Evolutionary conservation across 495 filamentous ascomycete species (phyloP), one percentile per base, ranked within the genome.

Genomic region (Aspergillus baeticus): DNA sequence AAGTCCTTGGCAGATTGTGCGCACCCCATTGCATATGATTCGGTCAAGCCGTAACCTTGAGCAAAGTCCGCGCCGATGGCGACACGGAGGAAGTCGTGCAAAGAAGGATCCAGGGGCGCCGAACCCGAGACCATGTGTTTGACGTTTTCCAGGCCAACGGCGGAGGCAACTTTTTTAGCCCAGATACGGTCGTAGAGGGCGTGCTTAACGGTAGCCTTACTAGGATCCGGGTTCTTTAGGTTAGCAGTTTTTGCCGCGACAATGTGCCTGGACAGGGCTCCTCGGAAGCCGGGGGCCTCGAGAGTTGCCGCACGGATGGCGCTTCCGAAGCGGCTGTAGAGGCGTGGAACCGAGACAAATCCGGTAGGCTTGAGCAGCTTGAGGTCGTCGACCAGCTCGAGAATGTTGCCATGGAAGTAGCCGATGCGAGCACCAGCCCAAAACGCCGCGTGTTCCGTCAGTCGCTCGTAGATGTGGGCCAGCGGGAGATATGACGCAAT

Each of bases 31-130:
- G 92, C 90, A 65, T 97, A 98, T n/a, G 92, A 87, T 72, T 98
- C 94, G 5, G 95, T 97, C 60, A 98, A 77, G 39, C 94, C 94
- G 68, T 95, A 98, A 43, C 94, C 94, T 76, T 98, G 93, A 20
- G 84, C 63, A 63, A 98, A 87, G 64, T 88, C 77, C 66, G 88
- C 91, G 34, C 83, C 87, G 52, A 94, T 87, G 37, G 87, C 86
- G 34, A 90, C 83, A 23, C 94, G 89, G 35, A 98, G 83, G 77
- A 97, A 96, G 67, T 88, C 80, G 57, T 97, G 91, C 13, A 98
- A 81, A 11, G 81, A 80, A 2, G 93, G 92, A 58, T 97, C 91
- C 21, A 98, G 79, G 34, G 94, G 94, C 17, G 94, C 95, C 51
- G 90, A 93, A 35, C 95, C 94, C 35, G 88, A 89, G 29, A 96